Percentiles rank a stretch among this genome's conserved stretches.
Evolutionary conservation across 2,329 filamentous ascomycete species (phyloP).

Genomic region (Fonsecaea nubica): DNA sequence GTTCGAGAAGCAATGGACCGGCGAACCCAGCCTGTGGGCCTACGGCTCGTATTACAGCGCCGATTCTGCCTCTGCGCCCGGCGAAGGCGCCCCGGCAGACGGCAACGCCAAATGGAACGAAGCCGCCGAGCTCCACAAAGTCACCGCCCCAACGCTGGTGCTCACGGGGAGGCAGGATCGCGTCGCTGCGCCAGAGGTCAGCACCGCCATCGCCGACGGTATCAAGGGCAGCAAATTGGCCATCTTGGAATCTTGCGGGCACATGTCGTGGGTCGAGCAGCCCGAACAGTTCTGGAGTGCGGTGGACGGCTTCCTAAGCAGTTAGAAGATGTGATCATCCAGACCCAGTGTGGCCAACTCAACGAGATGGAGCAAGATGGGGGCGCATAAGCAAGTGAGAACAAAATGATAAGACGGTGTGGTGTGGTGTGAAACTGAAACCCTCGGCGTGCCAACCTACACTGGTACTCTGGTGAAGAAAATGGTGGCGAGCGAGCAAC

Average conservation of each 20-base stretch:
- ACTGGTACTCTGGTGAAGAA: too few species aligned
- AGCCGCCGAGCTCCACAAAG: conserved; percentile 30
- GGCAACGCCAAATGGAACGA: conserved; percentile 24
- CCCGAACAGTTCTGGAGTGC: conserved; percentile 27
- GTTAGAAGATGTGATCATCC: conserved; percentile 12
- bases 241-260: conserved; percentile 40
- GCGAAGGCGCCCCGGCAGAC: conserved; percentile 32
- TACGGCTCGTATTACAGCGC: conserved; percentile 32
- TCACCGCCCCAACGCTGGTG: conserved; percentile 41
- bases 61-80: conserved; percentile 14
- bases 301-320: conserved; percentile 28
- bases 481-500: too few species aligned
- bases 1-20: conserved; percentile 15
- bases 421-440: too few species aligned
- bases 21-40: conserved; percentile 18
- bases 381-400: too few species aligned
- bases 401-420: too few species aligned
- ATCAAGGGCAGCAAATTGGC: conserved; percentile 31
- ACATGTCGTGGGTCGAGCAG: conserved; percentile 44
- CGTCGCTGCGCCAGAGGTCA: conserved; percentile 38
- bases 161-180: conserved; percentile 42
- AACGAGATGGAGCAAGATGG: too few species aligned
- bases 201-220: conserved; percentile 33
- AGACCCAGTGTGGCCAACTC: too few species aligned
- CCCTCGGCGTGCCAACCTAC: too few species aligned